phyloP scores from a whole-genome alignment of 768 basidiomycete species.

The Tulasnella sp. region DNA sequence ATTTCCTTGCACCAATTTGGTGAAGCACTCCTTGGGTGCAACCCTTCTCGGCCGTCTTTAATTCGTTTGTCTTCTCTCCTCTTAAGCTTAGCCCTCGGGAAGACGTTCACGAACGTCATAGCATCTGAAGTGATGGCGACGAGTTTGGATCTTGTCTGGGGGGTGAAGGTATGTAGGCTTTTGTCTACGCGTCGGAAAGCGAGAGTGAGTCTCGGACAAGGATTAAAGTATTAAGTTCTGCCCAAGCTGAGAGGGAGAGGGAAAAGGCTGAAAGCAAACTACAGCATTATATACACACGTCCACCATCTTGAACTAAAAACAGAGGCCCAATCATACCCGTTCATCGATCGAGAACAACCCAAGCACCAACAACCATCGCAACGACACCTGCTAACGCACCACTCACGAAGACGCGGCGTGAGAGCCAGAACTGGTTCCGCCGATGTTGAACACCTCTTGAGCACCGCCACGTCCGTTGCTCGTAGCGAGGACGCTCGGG shows the following conservation, averaged over 20 bases:
- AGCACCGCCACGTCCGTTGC: constrained; percentile 58
- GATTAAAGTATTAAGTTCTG: not conserved
- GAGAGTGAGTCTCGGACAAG: not conserved
- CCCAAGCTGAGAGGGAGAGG: no score
- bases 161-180: not conserved
- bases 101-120: no score
- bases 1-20: no score
- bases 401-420: not conserved
- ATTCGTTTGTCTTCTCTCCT: no score
- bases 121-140: no score
- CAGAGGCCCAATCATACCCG: not conserved
- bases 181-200: not conserved
- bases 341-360: not conserved
- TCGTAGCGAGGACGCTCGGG: constrained; percentile 58
- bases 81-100: no score
- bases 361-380: not conserved
- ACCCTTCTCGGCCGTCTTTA: no score
- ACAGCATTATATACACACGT: not conserved
- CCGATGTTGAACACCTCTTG: constrained; percentile 34
- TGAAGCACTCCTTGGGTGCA: no score
- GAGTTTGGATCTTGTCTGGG: no score
- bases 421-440: not conserved
- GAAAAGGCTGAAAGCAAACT: no score
- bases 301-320: not conserved
- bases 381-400: not conserved